These are phyloP conservation scores for Aurantiochytrium sp. DNA, from an alignment of 108 stramenopile genomes.

Conservation along the genomic window DNA sequence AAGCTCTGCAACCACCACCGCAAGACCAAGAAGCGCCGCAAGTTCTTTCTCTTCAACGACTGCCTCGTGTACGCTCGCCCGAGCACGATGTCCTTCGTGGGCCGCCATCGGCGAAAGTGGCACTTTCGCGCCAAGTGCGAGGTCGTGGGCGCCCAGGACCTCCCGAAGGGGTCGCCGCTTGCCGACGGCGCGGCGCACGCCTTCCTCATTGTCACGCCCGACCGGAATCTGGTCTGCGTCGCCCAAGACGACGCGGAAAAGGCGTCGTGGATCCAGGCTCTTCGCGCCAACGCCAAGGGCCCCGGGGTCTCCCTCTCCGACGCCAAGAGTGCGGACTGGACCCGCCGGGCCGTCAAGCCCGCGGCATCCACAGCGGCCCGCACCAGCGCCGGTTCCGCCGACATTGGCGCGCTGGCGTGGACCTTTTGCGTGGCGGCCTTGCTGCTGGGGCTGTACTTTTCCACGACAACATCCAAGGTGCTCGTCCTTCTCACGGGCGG, in stretches of 20 bases:
- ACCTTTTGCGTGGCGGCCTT: too few species aligned
- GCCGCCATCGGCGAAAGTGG: background rate
- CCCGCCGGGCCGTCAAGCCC: too few species aligned
- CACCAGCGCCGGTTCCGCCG: too few species aligned
- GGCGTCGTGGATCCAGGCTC: background rate
- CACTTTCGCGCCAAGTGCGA: background rate
- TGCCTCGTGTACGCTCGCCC: background rate
- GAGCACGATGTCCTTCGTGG: background rate
- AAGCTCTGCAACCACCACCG: background rate
- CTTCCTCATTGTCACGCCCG: background rate
- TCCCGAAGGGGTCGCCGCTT: background rate
- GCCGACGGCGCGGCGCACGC: background rate
- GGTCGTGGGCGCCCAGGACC: background rate
- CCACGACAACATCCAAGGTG: too few species aligned
- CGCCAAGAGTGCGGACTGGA: too few species aligned
- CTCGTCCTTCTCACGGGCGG: too few species aligned
- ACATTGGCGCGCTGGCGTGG: too few species aligned
- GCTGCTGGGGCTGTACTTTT: too few species aligned
- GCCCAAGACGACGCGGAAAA: background rate
- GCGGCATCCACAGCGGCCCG: too few species aligned
- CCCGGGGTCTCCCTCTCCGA: too few species aligned
- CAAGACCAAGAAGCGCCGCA: background rate
- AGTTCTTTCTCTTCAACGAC: background rate
- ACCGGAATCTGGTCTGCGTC: background rate
- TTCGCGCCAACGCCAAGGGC: too few species aligned